Conservation (phyloP, 805 yeast species). For the Candida rishiriensis region DNA sequence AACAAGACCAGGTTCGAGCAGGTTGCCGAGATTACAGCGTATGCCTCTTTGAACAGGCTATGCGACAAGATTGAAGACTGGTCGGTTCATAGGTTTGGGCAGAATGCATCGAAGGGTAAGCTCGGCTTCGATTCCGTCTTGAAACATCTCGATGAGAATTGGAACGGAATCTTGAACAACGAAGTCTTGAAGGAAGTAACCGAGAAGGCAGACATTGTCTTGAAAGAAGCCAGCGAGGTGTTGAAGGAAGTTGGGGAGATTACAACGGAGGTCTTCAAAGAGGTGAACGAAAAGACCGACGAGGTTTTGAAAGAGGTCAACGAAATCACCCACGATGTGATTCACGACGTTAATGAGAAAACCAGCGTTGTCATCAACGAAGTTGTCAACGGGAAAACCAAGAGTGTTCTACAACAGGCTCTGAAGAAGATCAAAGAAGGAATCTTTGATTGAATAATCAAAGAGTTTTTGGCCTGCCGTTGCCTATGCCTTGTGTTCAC, state of each 20-base stretch:
- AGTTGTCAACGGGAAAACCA: constrained; percentile 4
- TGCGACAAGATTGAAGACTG: constrained; percentile 88
- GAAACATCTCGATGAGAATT: constrained; percentile 39
- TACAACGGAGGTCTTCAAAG: constrained; percentile 21
- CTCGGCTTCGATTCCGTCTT: constrained; percentile 82
- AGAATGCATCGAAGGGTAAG: constrained; percentile 81
- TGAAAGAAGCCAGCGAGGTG: constrained; percentile 15
- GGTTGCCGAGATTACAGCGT: constrained; percentile 85
- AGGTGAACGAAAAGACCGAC: constrained; percentile 20
- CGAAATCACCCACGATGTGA: constrained; percentile 16
- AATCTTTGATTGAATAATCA: constrained; percentile 5
- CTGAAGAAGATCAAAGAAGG: constrained; percentile 3
- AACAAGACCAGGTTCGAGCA: constrained; percentile 65
- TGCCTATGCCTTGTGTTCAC: no score
- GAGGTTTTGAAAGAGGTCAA: constrained; percentile 15
- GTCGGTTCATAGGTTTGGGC: constrained; percentile 83
- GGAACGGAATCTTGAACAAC: constrained; percentile 18
- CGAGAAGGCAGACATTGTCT: constrained; percentile 10
- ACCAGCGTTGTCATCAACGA: constrained; percentile 3
- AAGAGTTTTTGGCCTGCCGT: no score
- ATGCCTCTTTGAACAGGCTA: constrained; percentile 61
- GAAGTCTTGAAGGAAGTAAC: constrained; percentile 18
- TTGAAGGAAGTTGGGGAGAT: constrained; percentile 22
- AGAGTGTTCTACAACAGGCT: constrained; percentile 4
- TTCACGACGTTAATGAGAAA: constrained; percentile 12